phyloP scores from a whole-genome alignment of 176 grass and related monocot species.

The Carex parvula region DNA sequence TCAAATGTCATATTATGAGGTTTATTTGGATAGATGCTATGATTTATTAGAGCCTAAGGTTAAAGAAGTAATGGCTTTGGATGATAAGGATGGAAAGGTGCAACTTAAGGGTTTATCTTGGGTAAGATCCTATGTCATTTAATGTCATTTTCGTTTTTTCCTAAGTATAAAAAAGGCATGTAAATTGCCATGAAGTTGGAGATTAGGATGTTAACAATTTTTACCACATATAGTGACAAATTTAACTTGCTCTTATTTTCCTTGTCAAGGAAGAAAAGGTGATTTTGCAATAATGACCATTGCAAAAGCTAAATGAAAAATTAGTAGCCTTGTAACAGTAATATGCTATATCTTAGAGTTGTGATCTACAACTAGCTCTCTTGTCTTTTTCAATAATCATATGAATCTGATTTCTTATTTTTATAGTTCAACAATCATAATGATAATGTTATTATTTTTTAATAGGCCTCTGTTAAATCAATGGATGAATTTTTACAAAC shows the following conservation, averaged over 20 bases:
- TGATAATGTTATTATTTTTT: slow-evolving; percentile 16
- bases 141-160: not conserved
- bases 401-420: not conserved
- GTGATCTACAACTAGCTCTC: no score
- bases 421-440: not conserved
- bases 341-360: not conserved
- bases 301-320: not conserved
- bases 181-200: not conserved
- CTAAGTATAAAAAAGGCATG: not conserved
- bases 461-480: slow-evolving; percentile 53
- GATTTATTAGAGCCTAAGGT: slow-evolving; percentile 85
- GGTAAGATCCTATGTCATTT: slow-evolving; percentile 37
- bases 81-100: slow-evolving; percentile 71
- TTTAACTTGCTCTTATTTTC: not conserved
- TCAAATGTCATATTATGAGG: slow-evolving; percentile 79
- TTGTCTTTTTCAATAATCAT: not conserved
- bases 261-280: not conserved
- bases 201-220: not conserved
- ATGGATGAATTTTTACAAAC: slow-evolving; percentile 68
- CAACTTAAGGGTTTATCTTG: slow-evolving; percentile 80
- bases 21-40: slow-evolving; percentile 90
- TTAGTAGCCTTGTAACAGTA: not conserved
- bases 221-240: not conserved
- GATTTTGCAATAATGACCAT: not conserved
- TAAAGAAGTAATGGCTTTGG: slow-evolving; percentile 71